Conservation (phyloP, 176 grass and related monocot species). For the Zoysia pacifica region DNA sequence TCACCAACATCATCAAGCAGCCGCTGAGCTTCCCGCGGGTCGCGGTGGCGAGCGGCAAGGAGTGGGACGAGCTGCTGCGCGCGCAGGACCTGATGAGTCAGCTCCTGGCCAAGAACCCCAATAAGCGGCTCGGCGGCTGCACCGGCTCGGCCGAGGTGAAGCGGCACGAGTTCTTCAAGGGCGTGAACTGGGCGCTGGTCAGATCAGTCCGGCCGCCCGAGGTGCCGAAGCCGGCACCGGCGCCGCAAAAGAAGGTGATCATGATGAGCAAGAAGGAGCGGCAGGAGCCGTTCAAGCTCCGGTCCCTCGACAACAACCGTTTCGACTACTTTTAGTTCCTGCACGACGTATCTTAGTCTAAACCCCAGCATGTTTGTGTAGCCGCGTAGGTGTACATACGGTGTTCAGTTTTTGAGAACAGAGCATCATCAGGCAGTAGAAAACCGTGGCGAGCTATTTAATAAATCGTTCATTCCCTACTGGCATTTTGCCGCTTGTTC, state of each 20-base stretch:
- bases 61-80: conserved; percentile 52
- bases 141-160: conserved; percentile 84
- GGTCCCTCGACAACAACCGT: conserved; percentile 27
- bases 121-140: conserved; percentile 58
- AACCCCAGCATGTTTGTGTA: background rate
- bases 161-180: conserved; percentile 77
- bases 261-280: conserved; percentile 59
- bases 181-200: conserved; percentile 87
- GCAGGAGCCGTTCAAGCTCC: conserved; percentile 50
- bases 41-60: background rate
- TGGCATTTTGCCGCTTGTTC: background rate
- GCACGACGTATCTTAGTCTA: background rate
- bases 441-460: background rate
- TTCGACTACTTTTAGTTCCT: conserved; percentile 69
- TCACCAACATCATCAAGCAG: conserved; percentile 80
- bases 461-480: background rate
- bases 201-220: conserved; percentile 83
- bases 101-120: conserved; percentile 77
- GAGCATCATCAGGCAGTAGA: background rate
- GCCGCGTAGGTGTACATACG: conserved; percentile 34
- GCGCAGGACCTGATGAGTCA: conserved; percentile 73
- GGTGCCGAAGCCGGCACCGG: conserved; percentile 35
- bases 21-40: conserved; percentile 59
- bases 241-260: conserved; percentile 29
- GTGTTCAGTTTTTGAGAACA: background rate